Conservation (phyloP, 108 stramenopile species). For the Aurantiochytrium sp. region DNA sequence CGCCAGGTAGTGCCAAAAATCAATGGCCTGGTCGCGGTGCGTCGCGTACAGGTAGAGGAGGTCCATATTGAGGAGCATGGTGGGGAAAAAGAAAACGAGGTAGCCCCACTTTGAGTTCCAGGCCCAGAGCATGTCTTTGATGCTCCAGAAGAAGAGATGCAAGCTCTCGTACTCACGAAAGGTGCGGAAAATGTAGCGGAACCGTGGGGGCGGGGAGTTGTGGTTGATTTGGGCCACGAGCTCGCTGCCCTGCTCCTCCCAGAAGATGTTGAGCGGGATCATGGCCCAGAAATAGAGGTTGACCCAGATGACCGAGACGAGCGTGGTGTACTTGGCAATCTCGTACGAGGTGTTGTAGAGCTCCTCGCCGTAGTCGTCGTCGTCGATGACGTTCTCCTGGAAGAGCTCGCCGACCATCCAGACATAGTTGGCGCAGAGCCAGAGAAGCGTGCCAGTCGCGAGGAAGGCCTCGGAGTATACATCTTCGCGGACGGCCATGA, state of each 20-base stretch:
- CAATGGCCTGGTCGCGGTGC: constrained; percentile 1
- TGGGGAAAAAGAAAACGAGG: background rate
- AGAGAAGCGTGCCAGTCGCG: background rate
- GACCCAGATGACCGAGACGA: background rate
- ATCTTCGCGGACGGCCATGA: background rate
- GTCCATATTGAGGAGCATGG: background rate
- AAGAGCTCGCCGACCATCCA: constrained; percentile 20
- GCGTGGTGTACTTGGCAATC: background rate
- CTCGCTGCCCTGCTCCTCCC: background rate
- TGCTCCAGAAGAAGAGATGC: constrained; percentile 11
- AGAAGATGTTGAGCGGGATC: constrained; percentile 10
- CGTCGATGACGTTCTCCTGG: background rate
- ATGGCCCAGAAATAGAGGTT: background rate
- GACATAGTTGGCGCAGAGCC: constrained; percentile 19
- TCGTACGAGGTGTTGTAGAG: background rate
- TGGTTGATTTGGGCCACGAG: background rate
- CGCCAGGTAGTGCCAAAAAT: background rate
- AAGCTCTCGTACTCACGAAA: constrained; percentile 5
- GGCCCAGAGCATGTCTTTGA: constrained; percentile 20
- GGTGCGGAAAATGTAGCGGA: background rate
- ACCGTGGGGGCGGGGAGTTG: constrained; percentile 8
- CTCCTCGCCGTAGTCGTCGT: constrained; percentile 1
- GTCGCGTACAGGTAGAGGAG: background rate
- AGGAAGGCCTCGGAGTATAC: constrained; percentile 22
- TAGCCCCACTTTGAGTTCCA: background rate